Base-by-base conservation (phyloP, 228 moss, liverwort and hornwort species). In the Sphagnum magellanicum region DNA sequence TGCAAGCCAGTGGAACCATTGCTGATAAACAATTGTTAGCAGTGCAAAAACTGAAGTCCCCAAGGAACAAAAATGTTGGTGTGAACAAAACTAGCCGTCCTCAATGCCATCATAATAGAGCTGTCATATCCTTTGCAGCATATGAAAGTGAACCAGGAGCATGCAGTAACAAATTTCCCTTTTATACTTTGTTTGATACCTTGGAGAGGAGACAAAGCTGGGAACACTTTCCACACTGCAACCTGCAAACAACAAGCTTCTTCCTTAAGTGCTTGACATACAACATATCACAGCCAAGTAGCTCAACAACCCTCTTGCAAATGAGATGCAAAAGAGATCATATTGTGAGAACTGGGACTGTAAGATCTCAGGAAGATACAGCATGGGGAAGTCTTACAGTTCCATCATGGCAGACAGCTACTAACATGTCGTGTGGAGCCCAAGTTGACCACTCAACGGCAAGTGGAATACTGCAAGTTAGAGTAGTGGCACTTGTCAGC, bases 341-440 rank as follows among this genome's bases (percentile, higher is more conserved):
- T 3, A 32, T 32, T 32, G 32, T 32, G 32, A 32, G 32, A 32
- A 32, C 32, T 32, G 32, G 32, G 32, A 32, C 32, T 32, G 32
- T 32, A 32, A 32, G 32, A 32, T 32, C 32, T 32, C 32, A 32
- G 32, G 32, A 32, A 32, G 32, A 2, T 3, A 32, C 32, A 32
- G 32, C 32, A 32, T 32, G 32, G 32, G 49, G 0, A 47, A 68
- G 50, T 72, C 88, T 88, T 76, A 95, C 97, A 72, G 91, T 87
- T 69, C 90, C 98, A 83, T 98, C 94, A 69, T 98, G 98, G 72
- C 90, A 98, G 59, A 93, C 94, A 50, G 90, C 98, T 59, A 98
- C 80, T 75, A 98, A 73, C 79, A 90, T 71, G 70, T 98, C 87
- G 74, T 98, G 81, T 50, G 93, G 94, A 83, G 85, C 74, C 88